Percentiles rank a stretch among this genome's conserved stretches.
These are phyloP conservation scores for Pseudocercospora musae DNA, from an alignment of 2,329 filamentous ascomycete species.

Conservation along the genomic window DNA sequence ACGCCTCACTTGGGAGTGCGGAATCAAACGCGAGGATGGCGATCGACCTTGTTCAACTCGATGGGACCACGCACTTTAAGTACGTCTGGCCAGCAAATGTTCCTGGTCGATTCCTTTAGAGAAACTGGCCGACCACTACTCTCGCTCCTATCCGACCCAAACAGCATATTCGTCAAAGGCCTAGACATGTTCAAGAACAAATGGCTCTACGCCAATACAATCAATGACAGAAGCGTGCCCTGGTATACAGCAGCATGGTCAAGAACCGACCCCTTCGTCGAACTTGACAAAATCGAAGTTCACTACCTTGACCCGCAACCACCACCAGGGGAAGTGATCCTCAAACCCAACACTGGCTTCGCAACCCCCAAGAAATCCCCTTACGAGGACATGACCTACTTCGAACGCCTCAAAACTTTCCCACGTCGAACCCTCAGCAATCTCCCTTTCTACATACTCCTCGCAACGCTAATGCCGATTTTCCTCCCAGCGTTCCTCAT, in stretches of 20 bases:
- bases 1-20: slow-evolving; percentile 64
- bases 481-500: slow-evolving; percentile 68
- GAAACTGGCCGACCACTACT: slow-evolving; percentile 78
- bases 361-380: slow-evolving; percentile 44
- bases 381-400: slow-evolving; percentile 18
- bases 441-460: slow-evolving; percentile 61
- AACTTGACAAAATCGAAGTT: slow-evolving; percentile 64
- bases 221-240: slow-evolving; percentile 78
- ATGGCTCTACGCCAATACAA: slow-evolving; percentile 78
- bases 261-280: slow-evolving; percentile 71
- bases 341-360: slow-evolving; percentile 62
- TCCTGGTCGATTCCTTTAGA: slow-evolving; percentile 80
- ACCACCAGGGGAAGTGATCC: slow-evolving; percentile 66
- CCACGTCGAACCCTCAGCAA: slow-evolving; percentile 45
- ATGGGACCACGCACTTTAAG: slow-evolving; percentile 78
- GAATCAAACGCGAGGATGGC: slow-evolving; percentile 43
- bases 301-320: slow-evolving; percentile 70
- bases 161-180: slow-evolving; percentile 80
- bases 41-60: slow-evolving; percentile 63
- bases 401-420: slow-evolving; percentile 20
- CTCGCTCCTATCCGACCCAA: slow-evolving; percentile 74
- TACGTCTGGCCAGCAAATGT: slow-evolving; percentile 80
- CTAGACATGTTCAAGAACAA: slow-evolving; percentile 72
- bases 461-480: slow-evolving; percentile 71
- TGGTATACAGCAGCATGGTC: slow-evolving; percentile 81